Evolutionary conservation across 495 filamentous ascomycete species (phyloP), one percentile per base, ranked within the genome.

Genomic region (Aspergillus avenaceus): DNA sequence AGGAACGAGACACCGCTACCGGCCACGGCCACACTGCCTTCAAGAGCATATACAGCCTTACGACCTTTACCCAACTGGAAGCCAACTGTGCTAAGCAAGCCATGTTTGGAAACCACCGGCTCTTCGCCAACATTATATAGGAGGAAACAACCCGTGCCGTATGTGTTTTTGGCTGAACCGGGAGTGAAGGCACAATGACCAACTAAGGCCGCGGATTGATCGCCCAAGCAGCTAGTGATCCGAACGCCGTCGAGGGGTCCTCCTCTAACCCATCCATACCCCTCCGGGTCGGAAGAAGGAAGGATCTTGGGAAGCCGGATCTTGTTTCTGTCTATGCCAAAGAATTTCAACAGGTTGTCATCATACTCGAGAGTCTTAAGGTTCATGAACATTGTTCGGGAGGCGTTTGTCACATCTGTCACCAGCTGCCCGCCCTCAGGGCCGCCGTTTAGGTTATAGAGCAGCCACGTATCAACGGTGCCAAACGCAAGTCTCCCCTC

Each of bases 301-400:
- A 95, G 84, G 59, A 97, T 95, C 58, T 84, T 83, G 18, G 92
- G 92, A 9, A 97, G 74, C 25, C 78, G 77, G 43, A 95, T 73
- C 64, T 93, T 95, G 51, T 69, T 79, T 29, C 69, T 69, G 68
- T 95, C 87, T 50, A 95, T 75, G 27, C 81, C 81, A 66, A 96
- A 96, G 72, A 95, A 97, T 18, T 82, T 71, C 38, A 97, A 75
- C 5, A 95, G 76, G 32, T 75, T 78, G 46, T 93, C 82, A 62
- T 95, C 90, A 63, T 96, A 97, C 60, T 95, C 71, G 24, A 95
- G 73, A 5, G 86, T 93, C 52, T 85, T 79, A 28, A 97, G 76
- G 67, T 96, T 93, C 84, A 95, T 91, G 67, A 96, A 96, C 92
- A 96, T 96, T 45, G 92, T 97, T 53, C 92, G 72, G 13, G 88